These are phyloP conservation scores for Herpetospermum pedunculosum DNA, from an alignment of 306 rosid species.

Conservation along the genomic window DNA sequence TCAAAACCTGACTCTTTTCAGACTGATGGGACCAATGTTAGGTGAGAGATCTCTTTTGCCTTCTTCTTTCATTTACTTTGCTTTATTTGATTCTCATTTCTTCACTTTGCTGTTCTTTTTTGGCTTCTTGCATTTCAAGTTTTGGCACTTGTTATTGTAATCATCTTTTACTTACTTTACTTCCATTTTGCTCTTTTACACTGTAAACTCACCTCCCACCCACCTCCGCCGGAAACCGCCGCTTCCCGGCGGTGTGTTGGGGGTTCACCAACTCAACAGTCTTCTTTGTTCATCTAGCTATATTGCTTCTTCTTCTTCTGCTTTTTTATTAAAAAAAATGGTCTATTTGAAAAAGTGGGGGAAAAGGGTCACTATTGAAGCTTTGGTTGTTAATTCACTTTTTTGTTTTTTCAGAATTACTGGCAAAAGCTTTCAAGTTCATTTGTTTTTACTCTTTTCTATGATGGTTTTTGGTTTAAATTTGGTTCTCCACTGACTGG, in stretches of 20 bases:
- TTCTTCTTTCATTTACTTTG: constrained; percentile 6
- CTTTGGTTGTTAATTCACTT: not conserved
- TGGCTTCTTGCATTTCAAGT: constrained; percentile 5
- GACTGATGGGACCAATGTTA: constrained; percentile 60
- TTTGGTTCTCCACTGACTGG: not conserved
- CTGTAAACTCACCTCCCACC: not conserved
- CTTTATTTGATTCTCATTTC: constrained; percentile 8
- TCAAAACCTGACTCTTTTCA: constrained; percentile 90
- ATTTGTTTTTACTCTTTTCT: not conserved
- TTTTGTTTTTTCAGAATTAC: not conserved
- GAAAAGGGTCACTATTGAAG: not conserved
- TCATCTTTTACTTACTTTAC: not conserved
- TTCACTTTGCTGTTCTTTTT: not conserved
- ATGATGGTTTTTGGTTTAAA: not conserved
- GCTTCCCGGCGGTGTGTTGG: not conserved
- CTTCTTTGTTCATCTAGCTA: not conserved
- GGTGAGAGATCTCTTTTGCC: constrained; percentile 49
- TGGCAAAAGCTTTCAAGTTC: not conserved
- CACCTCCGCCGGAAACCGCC: not conserved
- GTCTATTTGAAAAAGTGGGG: not conserved
- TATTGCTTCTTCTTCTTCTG: not conserved
- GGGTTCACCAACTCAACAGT: not conserved
- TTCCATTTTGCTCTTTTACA: not conserved
- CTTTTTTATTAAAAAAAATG: not conserved
- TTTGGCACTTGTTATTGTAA: not conserved